phyloP scores from a whole-genome alignment of 192 early-diverging fungal genomes.

The Allomyces macrogynus region DNA sequence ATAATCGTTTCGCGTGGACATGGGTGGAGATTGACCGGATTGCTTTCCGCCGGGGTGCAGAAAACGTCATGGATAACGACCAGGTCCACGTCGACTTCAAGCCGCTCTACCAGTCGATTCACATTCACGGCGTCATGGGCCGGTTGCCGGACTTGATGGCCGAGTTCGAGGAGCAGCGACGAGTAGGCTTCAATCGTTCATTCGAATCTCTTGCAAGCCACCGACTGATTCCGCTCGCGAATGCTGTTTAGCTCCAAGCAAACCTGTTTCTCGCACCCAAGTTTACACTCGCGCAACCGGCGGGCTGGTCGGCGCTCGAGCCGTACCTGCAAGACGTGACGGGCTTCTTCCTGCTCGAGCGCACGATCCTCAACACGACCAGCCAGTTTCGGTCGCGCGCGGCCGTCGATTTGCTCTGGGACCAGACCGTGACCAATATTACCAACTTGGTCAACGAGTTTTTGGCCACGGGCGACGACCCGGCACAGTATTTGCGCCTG shows the following conservation, averaged over 20 bases:
- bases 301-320: conserved; percentile 43
- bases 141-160: conserved; percentile 64
- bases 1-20: too few species aligned
- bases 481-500: conserved; percentile 58
- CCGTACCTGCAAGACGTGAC: conserved; percentile 70
- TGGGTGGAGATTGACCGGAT: too few species aligned
- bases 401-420: conserved; percentile 70
- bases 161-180: conserved; percentile 76
- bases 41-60: too few species aligned
- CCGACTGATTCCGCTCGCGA: too few species aligned
- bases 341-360: conserved; percentile 92
- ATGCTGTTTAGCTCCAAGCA: conserved; percentile 46
- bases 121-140: conserved; percentile 87
- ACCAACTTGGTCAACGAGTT: conserved; percentile 55
- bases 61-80: conserved; percentile 31
- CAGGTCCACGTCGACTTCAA: conserved; percentile 72
- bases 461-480: conserved; percentile 54
- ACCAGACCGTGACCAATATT: conserved; percentile 59
- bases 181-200: conserved; percentile 14
- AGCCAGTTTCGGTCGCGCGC: conserved; percentile 69
- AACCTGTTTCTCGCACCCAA: conserved; percentile 57
- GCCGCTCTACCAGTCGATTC: conserved; percentile 86
- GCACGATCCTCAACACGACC: conserved; percentile 66
- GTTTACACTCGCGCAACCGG: conserved; percentile 42
- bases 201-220: too few species aligned